Conservation (phyloP, 2,329 filamentous ascomycete species). For the Diaporthe sp. region DNA sequence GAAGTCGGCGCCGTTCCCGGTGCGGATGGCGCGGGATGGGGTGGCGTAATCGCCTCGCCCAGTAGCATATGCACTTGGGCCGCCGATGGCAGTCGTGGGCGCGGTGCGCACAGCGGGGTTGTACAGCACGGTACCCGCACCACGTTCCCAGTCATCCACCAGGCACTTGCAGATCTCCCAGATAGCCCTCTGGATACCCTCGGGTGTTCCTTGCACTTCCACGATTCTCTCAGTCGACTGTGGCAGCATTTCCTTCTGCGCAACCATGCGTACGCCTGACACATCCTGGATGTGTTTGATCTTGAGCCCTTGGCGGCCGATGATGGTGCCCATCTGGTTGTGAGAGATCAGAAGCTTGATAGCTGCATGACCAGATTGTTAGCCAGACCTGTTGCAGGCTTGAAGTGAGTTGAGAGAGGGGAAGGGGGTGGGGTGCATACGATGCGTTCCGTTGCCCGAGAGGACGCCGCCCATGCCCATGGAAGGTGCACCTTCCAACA, state of each 20-base stretch:
- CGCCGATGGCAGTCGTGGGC: slow-evolving; percentile 65
- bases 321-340: slow-evolving; percentile 99
- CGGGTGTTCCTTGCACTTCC: slow-evolving; percentile 94
- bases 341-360: slow-evolving; percentile 98
- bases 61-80: slow-evolving; percentile 62
- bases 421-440: slow-evolving; percentile 71
- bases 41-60: slow-evolving; percentile 71
- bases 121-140: slow-evolving; percentile 96
- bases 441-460: slow-evolving; percentile 90
- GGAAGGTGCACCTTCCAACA: slow-evolving; percentile 93
- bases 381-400: not conserved
- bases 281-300: slow-evolving; percentile 99
- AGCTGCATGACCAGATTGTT: slow-evolving; percentile 66
- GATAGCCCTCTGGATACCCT: slow-evolving; percentile 94
- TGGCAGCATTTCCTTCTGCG: slow-evolving; percentile 99
- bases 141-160: slow-evolving; percentile 97
- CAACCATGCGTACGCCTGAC: slow-evolving; percentile 98
- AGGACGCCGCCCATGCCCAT: slow-evolving; percentile 97
- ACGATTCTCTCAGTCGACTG: slow-evolving; percentile 99
- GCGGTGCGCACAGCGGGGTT: slow-evolving; percentile 95
- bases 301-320: slow-evolving; percentile 94
- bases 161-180: slow-evolving; percentile 99
- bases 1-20: slow-evolving; percentile 97
- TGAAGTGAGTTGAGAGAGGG: too few relatives aligned
- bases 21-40: slow-evolving; percentile 86